Conservation (phyloP, 495 filamentous ascomycete species). For the Penicillium herquei region DNA sequence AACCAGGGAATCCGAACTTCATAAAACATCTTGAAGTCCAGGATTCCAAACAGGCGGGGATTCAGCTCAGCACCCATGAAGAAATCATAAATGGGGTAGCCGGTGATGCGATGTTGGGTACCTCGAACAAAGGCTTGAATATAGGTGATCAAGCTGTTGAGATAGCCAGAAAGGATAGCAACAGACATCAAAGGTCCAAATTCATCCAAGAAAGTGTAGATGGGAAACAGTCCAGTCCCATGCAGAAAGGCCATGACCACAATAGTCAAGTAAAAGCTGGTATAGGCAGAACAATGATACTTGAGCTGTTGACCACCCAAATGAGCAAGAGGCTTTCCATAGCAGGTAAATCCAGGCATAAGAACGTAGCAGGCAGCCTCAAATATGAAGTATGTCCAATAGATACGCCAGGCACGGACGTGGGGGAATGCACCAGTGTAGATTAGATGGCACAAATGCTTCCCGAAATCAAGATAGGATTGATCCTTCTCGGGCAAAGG, state of each 20-base stretch:
- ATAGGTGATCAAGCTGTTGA: slow-evolving; percentile 78
- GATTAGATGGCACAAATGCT: slow-evolving; percentile 61
- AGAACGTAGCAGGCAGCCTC: slow-evolving; percentile 73
- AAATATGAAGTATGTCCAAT: slow-evolving; percentile 80
- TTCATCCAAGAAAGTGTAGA: slow-evolving; percentile 84
- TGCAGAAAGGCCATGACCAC: slow-evolving; percentile 62
- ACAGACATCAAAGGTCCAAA: slow-evolving; percentile 86
- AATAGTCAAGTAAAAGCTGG: slow-evolving; percentile 80
- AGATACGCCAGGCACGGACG: slow-evolving; percentile 73
- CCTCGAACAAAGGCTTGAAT: slow-evolving; percentile 73
- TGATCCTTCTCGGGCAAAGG: slow-evolving; percentile 63
- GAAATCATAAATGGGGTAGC: slow-evolving; percentile 91
- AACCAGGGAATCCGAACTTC: slow-evolving; percentile 96
- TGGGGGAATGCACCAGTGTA: slow-evolving; percentile 77
- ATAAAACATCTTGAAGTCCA: slow-evolving; percentile 99
- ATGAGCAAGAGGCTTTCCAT: slow-evolving; percentile 79
- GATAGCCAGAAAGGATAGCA: slow-evolving; percentile 78
- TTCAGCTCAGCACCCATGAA: slow-evolving; percentile 99
- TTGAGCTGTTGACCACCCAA: slow-evolving; percentile 70
- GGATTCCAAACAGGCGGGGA: slow-evolving; percentile 79
- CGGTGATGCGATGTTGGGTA: slow-evolving; percentile 84
- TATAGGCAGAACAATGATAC: slow-evolving; percentile 86
- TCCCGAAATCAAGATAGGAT: slow-evolving; percentile 59
- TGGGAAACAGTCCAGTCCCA: slow-evolving; percentile 70
- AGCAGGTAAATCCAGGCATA: slow-evolving; percentile 73